Conservation (phyloP, 495 filamentous ascomycete genomes). For the Tirmania nivea region DNA sequence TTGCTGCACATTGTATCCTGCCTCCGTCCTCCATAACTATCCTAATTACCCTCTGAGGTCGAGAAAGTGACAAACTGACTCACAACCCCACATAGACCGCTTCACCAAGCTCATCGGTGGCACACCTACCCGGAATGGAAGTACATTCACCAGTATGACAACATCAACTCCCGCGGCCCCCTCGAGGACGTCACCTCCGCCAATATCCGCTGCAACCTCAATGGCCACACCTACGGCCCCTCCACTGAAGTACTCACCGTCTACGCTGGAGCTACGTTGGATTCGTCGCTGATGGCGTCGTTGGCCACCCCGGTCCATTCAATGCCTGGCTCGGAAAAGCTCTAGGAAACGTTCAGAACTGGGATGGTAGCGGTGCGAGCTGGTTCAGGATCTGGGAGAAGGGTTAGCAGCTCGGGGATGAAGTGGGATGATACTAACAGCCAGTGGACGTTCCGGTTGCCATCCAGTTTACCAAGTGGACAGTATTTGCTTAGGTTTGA, state of each 20-base stretch:
- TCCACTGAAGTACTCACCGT: background rate
- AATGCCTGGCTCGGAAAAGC: constrained; percentile 14
- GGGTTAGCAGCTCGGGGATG: constrained; percentile 2
- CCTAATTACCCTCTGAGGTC: background rate
- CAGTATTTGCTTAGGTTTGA: constrained; percentile 36
- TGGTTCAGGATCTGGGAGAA: constrained; percentile 21
- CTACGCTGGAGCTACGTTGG: background rate
- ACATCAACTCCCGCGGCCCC: background rate
- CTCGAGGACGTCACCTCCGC: background rate
- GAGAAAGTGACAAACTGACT: background rate
- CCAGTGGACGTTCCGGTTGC: constrained; percentile 26
- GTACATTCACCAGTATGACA: background rate
- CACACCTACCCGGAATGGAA: background rate
- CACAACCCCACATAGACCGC: background rate
- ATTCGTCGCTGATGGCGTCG: constrained; percentile 2
- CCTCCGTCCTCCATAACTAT: background rate
- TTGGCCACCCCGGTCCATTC: constrained; percentile 10
- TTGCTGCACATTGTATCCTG: background rate
- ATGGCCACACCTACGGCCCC: background rate
- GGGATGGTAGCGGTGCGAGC: constrained; percentile 9
- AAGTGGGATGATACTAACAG: background rate
- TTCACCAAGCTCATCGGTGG: background rate
- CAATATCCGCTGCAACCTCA: background rate
- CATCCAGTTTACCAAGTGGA: constrained; percentile 25
- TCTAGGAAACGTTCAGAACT: constrained; percentile 3